These are phyloP conservation scores for Hygrophila difformis DNA, from an alignment of 257 asterid genomes.

Conservation along the genomic window DNA sequence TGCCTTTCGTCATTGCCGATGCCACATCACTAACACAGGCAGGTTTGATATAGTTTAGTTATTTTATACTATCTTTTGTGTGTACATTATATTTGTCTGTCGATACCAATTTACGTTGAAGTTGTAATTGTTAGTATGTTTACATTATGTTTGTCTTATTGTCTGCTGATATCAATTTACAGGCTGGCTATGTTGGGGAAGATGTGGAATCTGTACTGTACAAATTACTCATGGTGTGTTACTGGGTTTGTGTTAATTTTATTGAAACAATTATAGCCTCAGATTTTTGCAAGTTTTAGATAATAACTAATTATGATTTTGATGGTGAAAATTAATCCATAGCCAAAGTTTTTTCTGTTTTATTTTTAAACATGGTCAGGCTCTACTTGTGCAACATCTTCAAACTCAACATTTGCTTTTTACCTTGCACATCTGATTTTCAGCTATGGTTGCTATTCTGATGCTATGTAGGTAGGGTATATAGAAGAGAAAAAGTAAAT, in stretches of 20 bases:
- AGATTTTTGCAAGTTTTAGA: too few relatives aligned
- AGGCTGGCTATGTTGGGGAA: conserved; percentile 98
- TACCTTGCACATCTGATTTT: too few relatives aligned
- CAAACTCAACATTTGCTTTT: too few relatives aligned
- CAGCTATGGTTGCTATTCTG: too few relatives aligned
- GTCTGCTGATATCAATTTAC: conserved; percentile 11
- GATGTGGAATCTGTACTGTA: conserved; percentile 84
- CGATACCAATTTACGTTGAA: too few relatives aligned
- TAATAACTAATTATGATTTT: conserved; percentile 6
- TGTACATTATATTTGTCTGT: conserved; percentile 1
- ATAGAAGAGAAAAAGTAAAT: too few relatives aligned
- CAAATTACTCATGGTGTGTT: conserved; percentile 71
- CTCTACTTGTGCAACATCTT: too few relatives aligned
- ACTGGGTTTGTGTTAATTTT: conserved; percentile 7
- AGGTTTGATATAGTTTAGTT: conserved; percentile 50
- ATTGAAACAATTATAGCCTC: conserved; percentile 7
- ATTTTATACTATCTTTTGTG: conserved; percentile 9
- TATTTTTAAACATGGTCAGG: too few relatives aligned
- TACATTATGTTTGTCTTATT: not conserved
- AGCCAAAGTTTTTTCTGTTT: too few relatives aligned
- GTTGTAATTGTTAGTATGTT: not conserved
- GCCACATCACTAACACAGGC: conserved; percentile 97
- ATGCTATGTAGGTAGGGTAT: too few relatives aligned
- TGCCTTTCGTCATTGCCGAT: conserved; percentile 84
- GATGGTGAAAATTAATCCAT: not conserved